Conservation (phyloP, 2,329 filamentous ascomycete genomes). For the Zopfia rhizophila region DNA sequence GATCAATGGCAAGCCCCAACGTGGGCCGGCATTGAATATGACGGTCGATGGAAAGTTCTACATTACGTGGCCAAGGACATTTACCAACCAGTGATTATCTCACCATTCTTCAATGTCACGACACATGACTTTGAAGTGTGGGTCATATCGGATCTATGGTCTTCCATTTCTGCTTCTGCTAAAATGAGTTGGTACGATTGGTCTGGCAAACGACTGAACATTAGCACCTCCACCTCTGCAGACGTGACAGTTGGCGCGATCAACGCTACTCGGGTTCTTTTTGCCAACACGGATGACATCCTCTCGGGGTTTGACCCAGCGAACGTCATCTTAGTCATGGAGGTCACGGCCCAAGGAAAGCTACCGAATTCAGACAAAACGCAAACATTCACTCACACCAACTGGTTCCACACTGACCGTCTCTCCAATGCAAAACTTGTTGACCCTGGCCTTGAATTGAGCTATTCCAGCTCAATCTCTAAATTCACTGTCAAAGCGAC, state of each 20-base stretch:
- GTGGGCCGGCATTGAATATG: constrained; percentile 72
- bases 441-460: constrained; percentile 60
- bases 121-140: constrained; percentile 65
- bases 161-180: constrained; percentile 57
- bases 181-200: constrained; percentile 64
- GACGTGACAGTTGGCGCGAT: constrained; percentile 61
- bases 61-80: constrained; percentile 69
- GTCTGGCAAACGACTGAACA: constrained; percentile 56
- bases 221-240: constrained; percentile 44
- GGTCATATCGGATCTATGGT: constrained; percentile 69
- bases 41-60: constrained; percentile 70
- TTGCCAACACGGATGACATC: constrained; percentile 51
- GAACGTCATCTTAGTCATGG: constrained; percentile 57
- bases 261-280: constrained; percentile 62
- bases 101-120: constrained; percentile 64
- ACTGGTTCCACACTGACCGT: constrained; percentile 61
- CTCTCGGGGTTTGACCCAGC: constrained; percentile 41
- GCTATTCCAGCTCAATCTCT: constrained; percentile 38
- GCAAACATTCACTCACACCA: constrained; percentile 60
- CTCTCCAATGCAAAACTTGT: constrained; percentile 59
- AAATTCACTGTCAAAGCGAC: constrained; percentile 61
- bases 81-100: constrained; percentile 68
- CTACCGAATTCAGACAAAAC: constrained; percentile 58
- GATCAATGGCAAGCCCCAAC: constrained; percentile 73
- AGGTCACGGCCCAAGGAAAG: constrained; percentile 57